Percentiles rank a stretch among this genome's conserved stretches.
These are phyloP conservation scores for Withania somnifera DNA, from an alignment of 305 asterid species.

Conservation along the genomic window DNA sequence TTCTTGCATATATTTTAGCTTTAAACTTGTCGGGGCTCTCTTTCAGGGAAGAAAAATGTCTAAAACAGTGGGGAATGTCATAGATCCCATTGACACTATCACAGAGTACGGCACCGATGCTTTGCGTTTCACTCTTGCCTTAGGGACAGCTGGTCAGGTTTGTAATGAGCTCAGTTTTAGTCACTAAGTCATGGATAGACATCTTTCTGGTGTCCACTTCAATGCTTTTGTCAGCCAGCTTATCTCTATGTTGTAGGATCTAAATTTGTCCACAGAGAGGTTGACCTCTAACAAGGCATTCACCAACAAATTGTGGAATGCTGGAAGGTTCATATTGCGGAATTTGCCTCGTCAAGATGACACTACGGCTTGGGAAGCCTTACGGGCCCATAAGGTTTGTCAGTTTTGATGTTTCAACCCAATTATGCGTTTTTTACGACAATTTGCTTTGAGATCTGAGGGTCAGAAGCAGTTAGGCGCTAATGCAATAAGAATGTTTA, in stretches of 20 bases:
- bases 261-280: constrained; percentile 81
- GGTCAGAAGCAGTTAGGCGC: background rate
- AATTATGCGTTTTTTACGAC: background rate
- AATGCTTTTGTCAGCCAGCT: background rate
- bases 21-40: constrained; percentile 12
- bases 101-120: constrained; percentile 93
- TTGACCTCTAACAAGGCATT: constrained; percentile 84
- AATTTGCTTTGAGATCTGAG: background rate
- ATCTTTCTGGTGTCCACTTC: background rate
- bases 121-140: constrained; percentile 83
- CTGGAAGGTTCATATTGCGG: constrained; percentile 91
- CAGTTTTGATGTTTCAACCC: background rate
- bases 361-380: constrained; percentile 55
- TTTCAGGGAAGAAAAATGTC: constrained; percentile 97
- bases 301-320: constrained; percentile 98
- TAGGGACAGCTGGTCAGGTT: constrained; percentile 98
- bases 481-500: background rate
- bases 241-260: constrained; percentile 44
- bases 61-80: constrained; percentile 84
- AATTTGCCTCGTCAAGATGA: constrained; percentile 75
- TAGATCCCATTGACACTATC: constrained; percentile 85
- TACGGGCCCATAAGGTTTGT: constrained; percentile 53
- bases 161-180: constrained; percentile 8
- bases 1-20: constrained; percentile 14
- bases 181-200: background rate